Percentiles rank a stretch among this genome's conserved stretches.
Evolutionary conservation across 2,329 filamentous ascomycete species (phyloP).

Genomic region (Scytalidium sp.): DNA sequence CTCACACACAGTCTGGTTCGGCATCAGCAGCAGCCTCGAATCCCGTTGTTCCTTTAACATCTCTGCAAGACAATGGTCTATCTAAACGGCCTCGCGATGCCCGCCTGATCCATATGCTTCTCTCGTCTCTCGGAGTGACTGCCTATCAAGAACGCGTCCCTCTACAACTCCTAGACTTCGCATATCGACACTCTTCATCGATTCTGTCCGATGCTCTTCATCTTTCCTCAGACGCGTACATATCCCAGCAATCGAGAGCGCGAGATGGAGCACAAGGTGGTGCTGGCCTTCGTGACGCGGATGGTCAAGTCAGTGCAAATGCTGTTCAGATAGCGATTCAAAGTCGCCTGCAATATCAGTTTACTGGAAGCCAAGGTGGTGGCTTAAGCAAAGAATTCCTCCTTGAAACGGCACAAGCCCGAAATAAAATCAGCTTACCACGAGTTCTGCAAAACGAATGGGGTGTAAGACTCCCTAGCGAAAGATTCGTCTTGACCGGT

Average conservation of each 20-base stretch:
- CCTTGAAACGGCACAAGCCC: slow-evolving; percentile 67
- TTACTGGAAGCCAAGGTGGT: slow-evolving; percentile 52
- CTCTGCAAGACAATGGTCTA: slow-evolving; percentile 26
- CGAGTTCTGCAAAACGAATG: slow-evolving; percentile 62
- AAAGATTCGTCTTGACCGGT: slow-evolving; percentile 66
- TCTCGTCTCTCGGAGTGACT: slow-evolving; percentile 74
- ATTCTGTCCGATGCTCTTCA: slow-evolving; percentile 70
- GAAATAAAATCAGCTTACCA: slow-evolving; percentile 65
- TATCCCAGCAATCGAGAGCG: slow-evolving; percentile 33
- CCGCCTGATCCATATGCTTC: slow-evolving; percentile 74
- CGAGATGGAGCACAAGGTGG: slow-evolving; percentile 27
- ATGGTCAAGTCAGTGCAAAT: slow-evolving; percentile 53
- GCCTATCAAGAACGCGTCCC: slow-evolving; percentile 81
- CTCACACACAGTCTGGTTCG: slow-evolving; percentile 12
- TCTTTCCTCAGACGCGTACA: slow-evolving; percentile 66
- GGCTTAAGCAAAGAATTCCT: slow-evolving; percentile 72
- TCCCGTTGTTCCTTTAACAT: slow-evolving; percentile 27
- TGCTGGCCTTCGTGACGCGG: slow-evolving; percentile 24
- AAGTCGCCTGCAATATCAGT: slow-evolving; percentile 66
- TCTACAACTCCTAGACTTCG: slow-evolving; percentile 79
- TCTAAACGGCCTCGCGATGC: slow-evolving; percentile 69
- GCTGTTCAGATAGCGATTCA: slow-evolving; percentile 72
- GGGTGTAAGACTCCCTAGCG: slow-evolving; percentile 64
- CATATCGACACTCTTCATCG: slow-evolving; percentile 75
- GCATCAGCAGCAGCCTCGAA: slow-evolving; percentile 19